Base-by-base conservation (phyloP, 2,329 filamentous ascomycete species). In the Verticillium isaacii region DNA sequence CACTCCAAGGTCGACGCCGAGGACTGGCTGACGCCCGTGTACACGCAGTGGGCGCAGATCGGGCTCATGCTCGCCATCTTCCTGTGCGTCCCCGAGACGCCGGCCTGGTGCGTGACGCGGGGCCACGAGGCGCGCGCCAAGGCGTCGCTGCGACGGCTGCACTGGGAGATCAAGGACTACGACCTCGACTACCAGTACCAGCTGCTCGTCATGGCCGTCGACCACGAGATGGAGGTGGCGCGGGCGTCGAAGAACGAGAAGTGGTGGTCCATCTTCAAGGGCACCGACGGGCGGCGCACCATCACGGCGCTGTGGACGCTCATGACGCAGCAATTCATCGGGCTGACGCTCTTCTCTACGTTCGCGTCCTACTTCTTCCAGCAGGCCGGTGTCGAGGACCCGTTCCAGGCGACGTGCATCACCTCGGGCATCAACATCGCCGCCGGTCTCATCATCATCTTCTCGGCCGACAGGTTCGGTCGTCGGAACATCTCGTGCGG, bases 31-130 rank as follows among this genome's bases (percentile, higher is more conserved):
- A 72, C 71, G 4, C 72, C 78, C 2, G 76, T 81, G 32, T 79
- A 79, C 60, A 78, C 78, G 0, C 65, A 81, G 68, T 81, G 78
- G 78, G 73, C 74, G 1, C 77, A 78, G 69, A 69, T 81, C 14
- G 78, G 77, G 0, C 34, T 73, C 7, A 79, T 78, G 69, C 59
- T 70, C 0, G 59, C 75, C 5, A 75, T 80, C 23, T 79, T 77
- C 54, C 12, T 74, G 6, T 60, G 74, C 15, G 65, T 80, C 4
- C 76, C 75, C 1, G 75, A 77, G 59, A 75, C 75, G 0, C 78
- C 78, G 0, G 76, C 74, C 62, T 80, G 75, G 73, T 73, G 75
- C 15, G 70, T 71, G 1, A 70, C 62, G 5, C 63, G 61, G 5
- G 68, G 66, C 3, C 58, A 67, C n/a, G 52, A 65, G 6, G 67